Evolutionary conservation across 768 basidiomycete species (phyloP).

Genomic region (Mycena floridula): DNA sequence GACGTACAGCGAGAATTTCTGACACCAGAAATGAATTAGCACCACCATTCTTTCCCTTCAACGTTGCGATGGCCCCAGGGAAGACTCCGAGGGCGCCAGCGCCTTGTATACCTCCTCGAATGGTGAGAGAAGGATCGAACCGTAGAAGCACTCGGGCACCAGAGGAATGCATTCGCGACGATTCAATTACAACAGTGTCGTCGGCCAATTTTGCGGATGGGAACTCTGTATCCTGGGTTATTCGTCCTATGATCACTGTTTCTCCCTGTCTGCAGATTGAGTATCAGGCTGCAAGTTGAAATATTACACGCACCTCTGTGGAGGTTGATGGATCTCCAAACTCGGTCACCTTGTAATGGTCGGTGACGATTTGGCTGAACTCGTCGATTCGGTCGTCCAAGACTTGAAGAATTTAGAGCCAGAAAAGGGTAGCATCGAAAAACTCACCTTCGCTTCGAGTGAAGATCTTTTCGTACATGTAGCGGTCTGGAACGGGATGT

Average conservation of each 20-base stretch:
- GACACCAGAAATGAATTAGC: slow-evolving; percentile 81
- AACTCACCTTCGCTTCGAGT: slow-evolving; percentile 74
- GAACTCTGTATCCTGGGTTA: slow-evolving; percentile 62
- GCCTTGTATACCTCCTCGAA: slow-evolving; percentile 59
- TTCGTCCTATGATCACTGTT: slow-evolving; percentile 66
- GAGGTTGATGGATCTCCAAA: slow-evolving; percentile 63
- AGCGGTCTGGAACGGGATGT: slow-evolving; percentile 49
- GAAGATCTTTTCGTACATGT: slow-evolving; percentile 90
- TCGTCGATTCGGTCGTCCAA: slow-evolving; percentile 89
- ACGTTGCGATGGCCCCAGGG: slow-evolving; percentile 80
- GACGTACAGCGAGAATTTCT: slow-evolving; percentile 73
- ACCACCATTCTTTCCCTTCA: slow-evolving; percentile 88
- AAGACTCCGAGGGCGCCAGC: slow-evolving; percentile 70
- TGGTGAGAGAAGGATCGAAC: slow-evolving; percentile 58
- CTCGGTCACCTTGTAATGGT: slow-evolving; percentile 66
- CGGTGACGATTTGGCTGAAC: slow-evolving; percentile 65
- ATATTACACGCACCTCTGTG: slow-evolving; percentile 35
- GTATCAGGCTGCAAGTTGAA: background rate
- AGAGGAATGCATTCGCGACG: slow-evolving; percentile 68
- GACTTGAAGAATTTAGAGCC: slow-evolving; percentile 30
- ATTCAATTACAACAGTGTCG: slow-evolving; percentile 70
- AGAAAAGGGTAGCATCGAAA: background rate
- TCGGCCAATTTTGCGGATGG: slow-evolving; percentile 63
- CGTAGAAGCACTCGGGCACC: slow-evolving; percentile 66
- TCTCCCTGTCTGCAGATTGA: slow-evolving; percentile 39